These are phyloP conservation scores for Fusarium nanum DNA, from an alignment of 2,329 filamentous ascomycete genomes.

Conservation along the genomic window DNA sequence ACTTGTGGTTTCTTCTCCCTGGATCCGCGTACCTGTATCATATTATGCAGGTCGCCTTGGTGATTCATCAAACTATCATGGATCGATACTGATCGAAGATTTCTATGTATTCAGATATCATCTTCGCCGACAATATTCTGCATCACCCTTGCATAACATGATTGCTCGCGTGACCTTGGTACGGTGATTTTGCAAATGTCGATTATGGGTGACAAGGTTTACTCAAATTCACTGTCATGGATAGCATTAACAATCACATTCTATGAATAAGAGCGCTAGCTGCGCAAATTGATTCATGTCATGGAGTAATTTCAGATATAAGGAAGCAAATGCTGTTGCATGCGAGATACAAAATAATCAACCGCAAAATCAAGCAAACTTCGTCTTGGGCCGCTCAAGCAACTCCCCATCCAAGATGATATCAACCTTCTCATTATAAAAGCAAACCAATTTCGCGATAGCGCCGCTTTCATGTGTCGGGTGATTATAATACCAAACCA, in stretches of 20 bases:
- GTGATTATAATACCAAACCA: conserved; percentile 72
- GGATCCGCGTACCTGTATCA: conserved; percentile 9
- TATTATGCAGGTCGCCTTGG: background rate
- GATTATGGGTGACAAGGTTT: accelerated
- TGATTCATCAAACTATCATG: background rate
- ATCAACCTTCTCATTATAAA: conserved; percentile 77
- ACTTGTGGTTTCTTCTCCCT: conserved; percentile 5
- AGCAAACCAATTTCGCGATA: conserved; percentile 69
- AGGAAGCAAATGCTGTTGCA: background rate
- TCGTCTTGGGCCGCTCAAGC: conserved; percentile 47
- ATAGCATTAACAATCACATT: background rate
- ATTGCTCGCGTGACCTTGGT: background rate
- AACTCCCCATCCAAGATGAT: conserved; percentile 66
- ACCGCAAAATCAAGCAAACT: conserved; percentile 32
- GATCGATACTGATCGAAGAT: background rate
- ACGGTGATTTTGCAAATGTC: too few species aligned
- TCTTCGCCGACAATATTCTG: background rate
- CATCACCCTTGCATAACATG: background rate
- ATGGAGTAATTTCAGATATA: background rate
- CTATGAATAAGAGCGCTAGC: too few species aligned
- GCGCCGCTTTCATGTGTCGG: conserved; percentile 67
- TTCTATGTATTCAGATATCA: background rate
- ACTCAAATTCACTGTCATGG: background rate
- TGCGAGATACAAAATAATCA: background rate
- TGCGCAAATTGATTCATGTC: background rate